Conservation (phyloP, 2,329 filamentous ascomycete species). For the Fusarium falciforme region DNA sequence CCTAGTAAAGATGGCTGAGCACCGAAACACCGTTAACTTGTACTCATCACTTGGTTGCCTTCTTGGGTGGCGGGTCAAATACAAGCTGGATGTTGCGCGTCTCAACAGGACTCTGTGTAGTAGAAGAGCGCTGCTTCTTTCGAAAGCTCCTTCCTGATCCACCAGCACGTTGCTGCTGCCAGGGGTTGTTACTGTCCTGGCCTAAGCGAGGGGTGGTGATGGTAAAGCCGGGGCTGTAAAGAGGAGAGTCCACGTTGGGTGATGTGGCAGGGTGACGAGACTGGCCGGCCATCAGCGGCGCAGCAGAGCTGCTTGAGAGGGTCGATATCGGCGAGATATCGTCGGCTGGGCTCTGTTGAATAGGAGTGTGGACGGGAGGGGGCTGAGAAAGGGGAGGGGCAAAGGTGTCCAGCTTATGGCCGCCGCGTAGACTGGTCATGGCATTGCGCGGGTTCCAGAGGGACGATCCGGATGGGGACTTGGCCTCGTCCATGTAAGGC, state of each 20-base stretch:
- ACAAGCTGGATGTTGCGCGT: conserved; percentile 50
- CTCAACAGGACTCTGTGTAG: conserved; percentile 51
- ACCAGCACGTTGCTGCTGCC: conserved; percentile 26
- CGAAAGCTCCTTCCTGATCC: conserved; percentile 22
- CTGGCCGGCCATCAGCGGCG: conserved; percentile 48
- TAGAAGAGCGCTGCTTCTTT: conserved; percentile 37
- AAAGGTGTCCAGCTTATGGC: conserved; percentile 28
- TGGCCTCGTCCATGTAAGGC: conserved; percentile 35
- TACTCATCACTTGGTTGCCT: conserved; percentile 4
- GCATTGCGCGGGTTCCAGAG: conserved; percentile 18
- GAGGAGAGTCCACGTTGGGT: conserved; percentile 27
- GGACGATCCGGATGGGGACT: conserved; percentile 20
- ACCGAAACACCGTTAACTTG: background rate
- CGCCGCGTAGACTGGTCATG: conserved; percentile 2
- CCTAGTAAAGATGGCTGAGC: background rate
- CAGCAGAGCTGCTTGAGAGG: conserved; percentile 49
- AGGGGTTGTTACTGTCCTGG: conserved; percentile 27
- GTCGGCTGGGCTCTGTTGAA: conserved; percentile 29
- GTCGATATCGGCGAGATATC: conserved; percentile 48
- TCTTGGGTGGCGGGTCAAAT: conserved; percentile 54
- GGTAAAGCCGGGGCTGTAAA: conserved; percentile 39
- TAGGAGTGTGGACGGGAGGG: conserved; percentile 23
- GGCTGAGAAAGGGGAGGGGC: conserved; percentile 38
- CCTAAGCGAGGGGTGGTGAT: conserved; percentile 19
- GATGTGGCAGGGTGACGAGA: conserved; percentile 47